Evolutionary conservation across 345 rosid genomes (phyloP), one percentile per base, ranked within the genome.

Genomic region (Litchi chinensis): DNA sequence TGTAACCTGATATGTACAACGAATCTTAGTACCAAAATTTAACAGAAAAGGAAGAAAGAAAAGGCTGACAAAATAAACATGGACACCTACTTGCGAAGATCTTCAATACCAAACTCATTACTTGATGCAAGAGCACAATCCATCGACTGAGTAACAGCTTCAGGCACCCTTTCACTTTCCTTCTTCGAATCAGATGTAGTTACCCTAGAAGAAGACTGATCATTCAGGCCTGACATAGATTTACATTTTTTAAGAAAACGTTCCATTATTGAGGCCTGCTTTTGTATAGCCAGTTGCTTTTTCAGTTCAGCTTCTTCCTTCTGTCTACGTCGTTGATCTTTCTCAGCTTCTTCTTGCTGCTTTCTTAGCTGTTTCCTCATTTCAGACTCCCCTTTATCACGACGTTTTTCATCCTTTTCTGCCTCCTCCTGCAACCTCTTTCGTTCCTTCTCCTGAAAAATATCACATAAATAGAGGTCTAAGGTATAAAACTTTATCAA

Each of bases 221-320:
- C 89, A 67, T 77, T 68, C 73, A 76, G 85, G 74, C 76, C 21
- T 9, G 78, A 66, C 40, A 89, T 77, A 65, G 78, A 85, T 87
- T 90, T 91, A 73, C 82, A 82, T 76, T 86, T 89, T 78, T 91
- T 94, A 37, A 93, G 93, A 83, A 96, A 94, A 37, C 89, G 86
- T 72, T 96, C 97, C 99, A 96, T 93, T 32, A 94, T 79, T 46
- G 97, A 96, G 75, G 97, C 99, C 80, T 96, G 98, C 89, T 89
- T 96, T 80, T 90, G 85, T 24, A 94, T 72, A 32, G 89, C 81
- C 78, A 74, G 86, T 77, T 85, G 85, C 85, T 79, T 90, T 88
- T 91, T 94, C 65, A 85, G 69, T 84, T 91, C 91, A 66, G 90
- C 87, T 79, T 88, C 91, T 87, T 96, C 98, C 85, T 83, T 96